phyloP scores from a whole-genome alignment of 768 basidiomycete genomes.

The Butyriboletus loyo region DNA sequence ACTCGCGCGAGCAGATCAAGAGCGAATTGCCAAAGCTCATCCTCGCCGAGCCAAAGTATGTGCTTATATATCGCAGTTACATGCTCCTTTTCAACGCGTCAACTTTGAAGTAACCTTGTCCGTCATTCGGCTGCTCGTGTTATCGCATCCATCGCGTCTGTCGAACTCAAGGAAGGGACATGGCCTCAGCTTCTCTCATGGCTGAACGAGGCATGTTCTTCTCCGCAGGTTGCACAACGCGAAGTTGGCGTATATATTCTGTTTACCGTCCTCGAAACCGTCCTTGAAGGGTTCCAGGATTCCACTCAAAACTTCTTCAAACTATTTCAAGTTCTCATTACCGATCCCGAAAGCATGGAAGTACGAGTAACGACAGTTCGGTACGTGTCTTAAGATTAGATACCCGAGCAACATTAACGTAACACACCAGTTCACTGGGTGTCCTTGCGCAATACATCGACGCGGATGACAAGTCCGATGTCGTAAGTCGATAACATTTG shows the following conservation, averaged over 20 bases:
- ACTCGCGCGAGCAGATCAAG: constrained; percentile 82
- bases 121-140: constrained; percentile 92
- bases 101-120: constrained; percentile 67
- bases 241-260: constrained; percentile 91
- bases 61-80: background rate
- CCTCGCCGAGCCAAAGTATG: constrained; percentile 75
- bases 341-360: constrained; percentile 83
- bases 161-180: constrained; percentile 74
- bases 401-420: constrained; percentile 3
- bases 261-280: constrained; percentile 86
- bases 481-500: constrained; percentile 50
- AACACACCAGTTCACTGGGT: constrained; percentile 65
- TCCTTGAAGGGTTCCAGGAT: constrained; percentile 85
- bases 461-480: constrained; percentile 77
- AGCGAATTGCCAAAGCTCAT: constrained; percentile 73
- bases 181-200: constrained; percentile 91
- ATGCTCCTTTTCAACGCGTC: background rate
- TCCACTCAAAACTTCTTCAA: constrained; percentile 73
- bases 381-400: constrained; percentile 34
- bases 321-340: constrained; percentile 68
- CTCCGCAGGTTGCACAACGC: constrained; percentile 67
- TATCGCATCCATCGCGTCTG: constrained; percentile 85
- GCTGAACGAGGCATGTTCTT: constrained; percentile 74
- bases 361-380: constrained; percentile 88
- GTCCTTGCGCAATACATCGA: constrained; percentile 93